These are phyloP conservation scores for Aspergillus brunneoviolaceus DNA, from an alignment of 2,329 filamentous ascomycete species.

Conservation along the genomic window DNA sequence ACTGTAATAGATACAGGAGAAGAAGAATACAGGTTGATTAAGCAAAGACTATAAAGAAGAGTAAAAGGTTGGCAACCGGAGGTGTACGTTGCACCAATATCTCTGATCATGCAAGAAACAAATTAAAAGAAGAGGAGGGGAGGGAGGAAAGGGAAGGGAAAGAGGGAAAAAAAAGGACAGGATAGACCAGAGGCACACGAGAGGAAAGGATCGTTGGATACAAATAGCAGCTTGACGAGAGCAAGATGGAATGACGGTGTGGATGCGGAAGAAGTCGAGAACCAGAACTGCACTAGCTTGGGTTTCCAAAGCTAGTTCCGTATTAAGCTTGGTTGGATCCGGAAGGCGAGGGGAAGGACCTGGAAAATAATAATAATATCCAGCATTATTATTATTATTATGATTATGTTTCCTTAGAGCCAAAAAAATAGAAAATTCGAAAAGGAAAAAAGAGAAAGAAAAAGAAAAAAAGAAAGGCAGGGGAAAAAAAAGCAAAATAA, in stretches of 20 bases:
- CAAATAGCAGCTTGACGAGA: conserved; percentile 18
- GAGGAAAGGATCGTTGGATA: conserved; percentile 24
- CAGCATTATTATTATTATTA: not conserved
- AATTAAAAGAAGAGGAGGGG: conserved; percentile 7
- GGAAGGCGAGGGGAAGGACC: conserved; percentile 4
- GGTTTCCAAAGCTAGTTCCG: conserved; percentile 12
- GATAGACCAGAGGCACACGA: conserved; percentile 10
- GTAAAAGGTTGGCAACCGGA: conserved; percentile 2
- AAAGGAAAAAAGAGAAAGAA: conserved; percentile 8
- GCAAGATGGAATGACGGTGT: conserved; percentile 29
- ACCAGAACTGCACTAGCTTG: conserved; percentile 12
- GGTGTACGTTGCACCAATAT: not conserved
- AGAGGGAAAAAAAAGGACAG: conserved; percentile 1
- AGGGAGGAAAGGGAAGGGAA: conserved; percentile 1
- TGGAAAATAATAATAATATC: not conserved
- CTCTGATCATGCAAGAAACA: conserved; percentile 12
- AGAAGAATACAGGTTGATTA: conserved; percentile 12
- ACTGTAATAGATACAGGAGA: conserved; percentile 14
- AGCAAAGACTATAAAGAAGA: conserved; percentile 10
- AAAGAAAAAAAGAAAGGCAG: not conserved
- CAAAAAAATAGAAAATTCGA: not conserved
- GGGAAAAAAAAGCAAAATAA: not conserved
- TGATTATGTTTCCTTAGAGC: not conserved
- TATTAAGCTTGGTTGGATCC: conserved; percentile 17
- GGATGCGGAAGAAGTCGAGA: conserved; percentile 19